These are phyloP conservation scores for Kwoniella bestiolae DNA, from an alignment of 768 basidiomycete genomes.

Conservation along the genomic window DNA sequence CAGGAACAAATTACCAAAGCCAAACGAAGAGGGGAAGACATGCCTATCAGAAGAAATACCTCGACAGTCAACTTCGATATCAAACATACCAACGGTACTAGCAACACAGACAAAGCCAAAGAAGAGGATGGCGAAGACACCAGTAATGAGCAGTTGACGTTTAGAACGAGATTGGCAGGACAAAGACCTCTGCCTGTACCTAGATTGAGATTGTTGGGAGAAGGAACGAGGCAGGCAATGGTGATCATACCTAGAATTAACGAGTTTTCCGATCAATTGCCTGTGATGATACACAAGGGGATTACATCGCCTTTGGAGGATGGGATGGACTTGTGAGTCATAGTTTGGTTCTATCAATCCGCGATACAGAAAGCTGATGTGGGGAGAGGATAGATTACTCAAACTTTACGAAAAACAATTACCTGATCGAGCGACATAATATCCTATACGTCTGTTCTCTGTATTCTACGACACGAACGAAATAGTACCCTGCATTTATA, in stretches of 20 bases:
- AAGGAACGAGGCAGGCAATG: conserved; percentile 41
- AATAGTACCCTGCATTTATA: conserved; percentile 5
- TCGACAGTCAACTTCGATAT: conserved; percentile 1
- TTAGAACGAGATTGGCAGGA: conserved; percentile 17
- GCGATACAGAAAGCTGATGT: conserved; percentile 10
- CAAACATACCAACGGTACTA: background rate
- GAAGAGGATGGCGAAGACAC: background rate
- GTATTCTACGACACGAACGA: background rate
- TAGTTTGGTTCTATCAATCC: background rate
- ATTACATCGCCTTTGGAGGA: conserved; percentile 48
- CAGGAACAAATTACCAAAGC: conserved; percentile 36
- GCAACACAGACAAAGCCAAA: background rate
- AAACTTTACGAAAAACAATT: conserved; percentile 53
- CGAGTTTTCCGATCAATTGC: conserved; percentile 32
- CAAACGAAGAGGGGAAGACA: conserved; percentile 16
- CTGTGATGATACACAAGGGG: conserved; percentile 49
- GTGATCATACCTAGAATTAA: conserved; percentile 40
- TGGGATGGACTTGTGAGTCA: conserved; percentile 56
- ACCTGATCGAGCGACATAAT: conserved; percentile 26
- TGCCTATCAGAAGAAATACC: conserved; percentile 5
- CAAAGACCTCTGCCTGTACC: conserved; percentile 34
- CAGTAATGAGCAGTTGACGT: conserved; percentile 3
- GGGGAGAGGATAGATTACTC: conserved; percentile 33
- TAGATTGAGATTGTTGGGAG: conserved; percentile 42
- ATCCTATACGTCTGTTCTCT: no score